Evolutionary conservation across 345 rosid species (phyloP).

Genomic region (Syzygium jambos): DNA sequence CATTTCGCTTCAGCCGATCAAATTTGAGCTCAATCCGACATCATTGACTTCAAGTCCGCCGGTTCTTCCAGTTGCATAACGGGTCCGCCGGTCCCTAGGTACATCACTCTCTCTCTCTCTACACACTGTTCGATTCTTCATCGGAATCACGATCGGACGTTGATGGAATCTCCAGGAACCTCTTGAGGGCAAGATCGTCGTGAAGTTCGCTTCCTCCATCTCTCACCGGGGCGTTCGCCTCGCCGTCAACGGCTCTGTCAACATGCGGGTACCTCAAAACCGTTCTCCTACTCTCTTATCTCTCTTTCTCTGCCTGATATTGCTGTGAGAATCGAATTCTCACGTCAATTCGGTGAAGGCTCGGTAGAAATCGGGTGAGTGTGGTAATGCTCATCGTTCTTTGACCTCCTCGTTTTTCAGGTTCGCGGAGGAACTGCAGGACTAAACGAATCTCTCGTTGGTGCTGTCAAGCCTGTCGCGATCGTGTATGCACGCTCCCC

Average conservation of each 20-base stretch:
- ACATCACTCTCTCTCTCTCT: neutral
- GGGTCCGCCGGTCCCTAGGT: too few species aligned
- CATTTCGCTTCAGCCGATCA: too few species aligned
- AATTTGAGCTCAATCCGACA: too few species aligned
- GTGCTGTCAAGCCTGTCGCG: slow-evolving; percentile 68
- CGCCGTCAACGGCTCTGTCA: slow-evolving; percentile 57
- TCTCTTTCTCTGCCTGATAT: neutral
- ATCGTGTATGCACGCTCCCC: slow-evolving; percentile 32
- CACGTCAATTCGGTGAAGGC: neutral
- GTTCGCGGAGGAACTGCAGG: slow-evolving; percentile 93
- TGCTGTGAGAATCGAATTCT: neutral
- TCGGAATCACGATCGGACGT: neutral
- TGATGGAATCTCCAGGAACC: slow-evolving; percentile 34
- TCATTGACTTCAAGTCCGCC: too few species aligned
- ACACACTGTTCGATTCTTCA: neutral
- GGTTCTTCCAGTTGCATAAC: too few species aligned
- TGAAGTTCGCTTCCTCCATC: slow-evolving; percentile 56
- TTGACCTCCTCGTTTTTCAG: slow-evolving; percentile 15
- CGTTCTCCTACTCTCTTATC: neutral
- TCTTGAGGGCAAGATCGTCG: slow-evolving; percentile 59
- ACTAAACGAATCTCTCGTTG: slow-evolving; percentile 69
- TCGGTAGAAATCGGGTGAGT: neutral
- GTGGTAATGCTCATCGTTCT: neutral
- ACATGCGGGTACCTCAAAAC: slow-evolving; percentile 75
- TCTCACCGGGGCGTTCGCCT: slow-evolving; percentile 74